Base-by-base conservation (phyloP, 345 rosid species). In the Hibiscus syriacus region DNA sequence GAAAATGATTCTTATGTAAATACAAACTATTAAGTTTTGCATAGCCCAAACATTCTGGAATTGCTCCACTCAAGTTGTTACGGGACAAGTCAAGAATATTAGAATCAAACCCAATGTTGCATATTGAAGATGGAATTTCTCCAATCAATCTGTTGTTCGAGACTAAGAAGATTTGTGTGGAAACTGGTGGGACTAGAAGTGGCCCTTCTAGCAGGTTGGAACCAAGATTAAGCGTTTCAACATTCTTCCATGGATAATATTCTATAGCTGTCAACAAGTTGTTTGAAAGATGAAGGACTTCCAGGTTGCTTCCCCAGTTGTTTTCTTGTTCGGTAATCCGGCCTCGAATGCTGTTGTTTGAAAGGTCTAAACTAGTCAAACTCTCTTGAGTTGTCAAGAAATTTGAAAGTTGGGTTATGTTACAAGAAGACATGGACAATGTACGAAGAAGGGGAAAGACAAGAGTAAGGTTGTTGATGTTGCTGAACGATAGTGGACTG, bases 41-140 rank as follows among this genome's bases (percentile, higher is more conserved):
- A 1, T 6, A 19, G 55, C 34, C 34, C 1, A 55, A 12, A 13
- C 59, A 26, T 2, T 26, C 7, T 2, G 11, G 9, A 6, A 55
- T 13, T 25, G 19, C 55, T 1, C 79, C 78, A 8, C 11, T 59
- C 39, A 81, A 72, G 43, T 66, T 74, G 53, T 77, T 84, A 16
- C 64, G 0, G 2, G 66, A 63, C 6, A 72, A 32, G 36, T 32
- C 36, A 2, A 41, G 2, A 32, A n/a, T n/a, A 32, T 7, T 1
- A 27, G 38, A 50, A 9, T 1, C 0, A 14, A 68, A n/a, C 5
- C 36, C 57, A 32, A 32, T 32, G 6, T 0, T 32, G 2, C 36
- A 22, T 7, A 49, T 74, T 22, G 30, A 52, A 19, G 64, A 32
- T 0, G 76, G 69, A 14, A 80, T 34, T 50, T 64, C 71, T 17